A percentile compares a stretch with the other conserved stretches of the same genome.
Evolutionary conservation across 1,284 basidiomycete species (phyloP).

Genomic region (Schizophyllum amplum): DNA sequence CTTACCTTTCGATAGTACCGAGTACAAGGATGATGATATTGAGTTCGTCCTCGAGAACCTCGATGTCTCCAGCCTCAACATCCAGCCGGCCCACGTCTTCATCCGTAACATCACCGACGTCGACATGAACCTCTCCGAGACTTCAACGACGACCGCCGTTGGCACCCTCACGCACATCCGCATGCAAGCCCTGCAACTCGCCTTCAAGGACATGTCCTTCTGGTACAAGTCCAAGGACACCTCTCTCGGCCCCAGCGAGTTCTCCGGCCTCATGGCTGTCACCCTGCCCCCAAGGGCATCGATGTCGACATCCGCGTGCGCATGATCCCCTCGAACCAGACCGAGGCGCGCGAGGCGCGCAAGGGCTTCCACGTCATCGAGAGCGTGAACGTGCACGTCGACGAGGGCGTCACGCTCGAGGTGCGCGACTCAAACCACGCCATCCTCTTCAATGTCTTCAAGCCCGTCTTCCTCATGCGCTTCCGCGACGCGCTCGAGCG

Average conservation of each 20-base stretch:
- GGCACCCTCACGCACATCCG: constrained; percentile 56
- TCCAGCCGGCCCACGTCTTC: constrained; percentile 60
- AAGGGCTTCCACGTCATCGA: constrained; percentile 50
- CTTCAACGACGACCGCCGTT: constrained; percentile 35
- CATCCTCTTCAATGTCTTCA: constrained; percentile 49
- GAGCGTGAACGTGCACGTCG: constrained; percentile 39
- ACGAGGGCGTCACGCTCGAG: constrained; percentile 41
- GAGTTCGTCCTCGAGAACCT: constrained; percentile 68
- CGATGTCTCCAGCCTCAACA: constrained; percentile 50
- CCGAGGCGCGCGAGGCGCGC: constrained; percentile 27
- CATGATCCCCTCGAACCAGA: constrained; percentile 38
- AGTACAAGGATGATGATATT: constrained; percentile 54
- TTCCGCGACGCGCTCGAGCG: constrained; percentile 48
- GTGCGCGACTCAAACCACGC: constrained; percentile 54
- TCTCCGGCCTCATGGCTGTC: constrained; percentile 51
- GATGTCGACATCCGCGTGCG: constrained; percentile 56
- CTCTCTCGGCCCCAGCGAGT: constrained; percentile 39
- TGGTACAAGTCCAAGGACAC: constrained; percentile 54
- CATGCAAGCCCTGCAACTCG: constrained; percentile 52
- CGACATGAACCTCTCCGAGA: constrained; percentile 24
- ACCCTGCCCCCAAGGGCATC: constrained; percentile 55
- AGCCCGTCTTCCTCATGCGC: constrained; percentile 44
- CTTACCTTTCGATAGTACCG: constrained; percentile 60
- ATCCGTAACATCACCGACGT: constrained; percentile 65
- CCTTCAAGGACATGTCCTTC: constrained; percentile 58